These are phyloP conservation scores for Fusarium austroafricanum DNA, from an alignment of 2,329 filamentous ascomycete species.

Conservation along the genomic window DNA sequence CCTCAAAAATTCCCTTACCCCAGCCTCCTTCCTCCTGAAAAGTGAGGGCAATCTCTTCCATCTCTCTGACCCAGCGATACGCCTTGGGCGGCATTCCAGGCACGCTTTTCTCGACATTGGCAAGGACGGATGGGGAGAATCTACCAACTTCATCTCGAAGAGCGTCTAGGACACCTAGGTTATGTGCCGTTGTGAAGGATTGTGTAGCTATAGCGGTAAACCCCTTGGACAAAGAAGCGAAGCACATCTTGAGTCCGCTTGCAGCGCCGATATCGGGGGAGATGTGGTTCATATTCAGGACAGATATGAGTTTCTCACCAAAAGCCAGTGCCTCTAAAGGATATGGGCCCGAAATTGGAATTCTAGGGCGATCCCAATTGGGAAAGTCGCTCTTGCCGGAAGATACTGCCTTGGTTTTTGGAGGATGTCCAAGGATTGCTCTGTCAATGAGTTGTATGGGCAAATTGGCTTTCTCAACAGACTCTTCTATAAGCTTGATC, in stretches of 20 bases:
- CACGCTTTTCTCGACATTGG: slow-evolving; percentile 62
- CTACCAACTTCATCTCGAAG: slow-evolving; percentile 66
- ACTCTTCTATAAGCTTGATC: slow-evolving; percentile 56
- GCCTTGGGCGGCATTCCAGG: slow-evolving; percentile 77
- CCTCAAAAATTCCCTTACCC: slow-evolving; percentile 64
- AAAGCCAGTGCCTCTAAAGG: slow-evolving; percentile 54
- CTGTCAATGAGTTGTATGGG: slow-evolving; percentile 67
- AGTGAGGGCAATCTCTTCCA: slow-evolving; percentile 78
- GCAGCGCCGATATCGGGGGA: slow-evolving; percentile 64
- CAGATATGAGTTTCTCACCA: slow-evolving; percentile 54
- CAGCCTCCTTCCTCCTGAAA: slow-evolving; percentile 75
- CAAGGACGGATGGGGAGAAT: slow-evolving; percentile 60
- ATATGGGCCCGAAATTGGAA: slow-evolving; percentile 63
- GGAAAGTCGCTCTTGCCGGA: slow-evolving; percentile 17
- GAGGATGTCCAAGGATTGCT: slow-evolving; percentile 67
- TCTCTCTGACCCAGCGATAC: slow-evolving; percentile 81
- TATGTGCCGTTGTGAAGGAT: slow-evolving; percentile 75
- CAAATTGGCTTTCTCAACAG: slow-evolving; percentile 55
- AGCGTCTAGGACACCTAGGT: slow-evolving; percentile 70
- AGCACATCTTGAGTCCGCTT: slow-evolving; percentile 74
- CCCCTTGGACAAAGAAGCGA: slow-evolving; percentile 70
- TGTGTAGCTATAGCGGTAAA: slow-evolving; percentile 77
- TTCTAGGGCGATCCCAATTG: slow-evolving; percentile 56
- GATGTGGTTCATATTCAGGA: slow-evolving; percentile 63
- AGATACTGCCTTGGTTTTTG: slow-evolving; percentile 49